Evolutionary conservation across 768 basidiomycete species (phyloP), one percentile per base, ranked within the genome.

Genomic region (Trametes gibbosa): DNA sequence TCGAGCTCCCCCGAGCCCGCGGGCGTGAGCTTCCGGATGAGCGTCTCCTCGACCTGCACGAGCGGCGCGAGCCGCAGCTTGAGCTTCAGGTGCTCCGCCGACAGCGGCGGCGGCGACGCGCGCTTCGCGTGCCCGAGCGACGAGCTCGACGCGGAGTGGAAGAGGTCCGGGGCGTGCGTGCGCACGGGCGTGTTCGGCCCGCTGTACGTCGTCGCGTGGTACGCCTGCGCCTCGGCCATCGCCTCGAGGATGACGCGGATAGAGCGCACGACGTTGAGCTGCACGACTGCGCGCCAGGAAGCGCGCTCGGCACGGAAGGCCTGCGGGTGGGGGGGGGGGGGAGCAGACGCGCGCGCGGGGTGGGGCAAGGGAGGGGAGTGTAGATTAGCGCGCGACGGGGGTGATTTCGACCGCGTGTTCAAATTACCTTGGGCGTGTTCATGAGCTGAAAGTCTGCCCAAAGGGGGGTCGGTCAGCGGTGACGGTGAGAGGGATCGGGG

Each of bases 251-350:
- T 76, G 56, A 71, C 62, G 32, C 75, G 70, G 48, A 79, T 71
- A 12, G 78, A 79, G 54, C 74, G 74, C 50, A 79, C 76, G 63
- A 79, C 70, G 64, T 79, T 79, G 43, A 92, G 83, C 59, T 89
- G 89, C 16, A 92, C 81, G 51, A 92, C 86, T 0, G 84, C 77
- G 32, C 87, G 81, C 90, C 90, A 92, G 34, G 86, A 84, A n/a
- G 80, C 74, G n/a, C 88, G 84, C 66, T 92, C 89, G 47, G 76
- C 76, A 48, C 78, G 78, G 82, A 88, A 90, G 55, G 84, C 84
- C 68, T 69, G 39, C 1, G 29, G 17, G 35, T 17, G 32, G 39
- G 24, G 1, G 23, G 21, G 35, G n/a, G n/a, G n/a, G n/a, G n/a
- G n/a, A n/a, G n/a, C n/a, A n/a, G n/a, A n/a, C n/a, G n/a, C n/a